Evolutionary conservation across 345 rosid species (phyloP).

Genomic region (Eucalyptus decipiens): DNA sequence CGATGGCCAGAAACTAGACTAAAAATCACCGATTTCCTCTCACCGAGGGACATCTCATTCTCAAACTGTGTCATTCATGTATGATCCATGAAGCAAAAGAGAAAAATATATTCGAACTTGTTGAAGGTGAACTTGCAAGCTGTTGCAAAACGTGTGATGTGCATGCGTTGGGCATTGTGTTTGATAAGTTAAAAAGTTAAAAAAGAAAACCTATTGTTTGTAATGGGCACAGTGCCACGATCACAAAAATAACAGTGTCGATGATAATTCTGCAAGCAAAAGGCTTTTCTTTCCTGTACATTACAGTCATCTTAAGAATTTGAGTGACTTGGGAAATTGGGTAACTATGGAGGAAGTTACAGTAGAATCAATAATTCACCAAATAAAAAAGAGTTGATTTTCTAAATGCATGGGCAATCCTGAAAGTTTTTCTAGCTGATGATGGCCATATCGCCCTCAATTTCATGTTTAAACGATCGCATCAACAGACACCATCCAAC

Average conservation of each 20-base stretch:
- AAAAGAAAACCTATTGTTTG: neutral
- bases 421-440: neutral
- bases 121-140: neutral
- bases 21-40: neutral
- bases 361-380: neutral
- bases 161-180: neutral
- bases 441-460: rapidly evolving
- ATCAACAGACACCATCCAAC: rapidly evolving
- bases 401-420: neutral
- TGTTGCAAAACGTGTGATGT: neutral
- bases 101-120: neutral
- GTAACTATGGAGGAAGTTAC: neutral
- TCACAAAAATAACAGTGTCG: neutral
- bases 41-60: neutral
- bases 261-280: neutral
- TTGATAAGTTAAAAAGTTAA: neutral
- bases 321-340: neutral
- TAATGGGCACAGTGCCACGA: neutral
- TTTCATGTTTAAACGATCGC: neutral
- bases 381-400: neutral
- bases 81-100: neutral
- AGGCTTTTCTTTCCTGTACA: neutral
- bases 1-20: neutral
- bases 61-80: neutral
- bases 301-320: neutral